A percentile compares a stretch with the other conserved stretches of the same genome.
Conservation (phyloP, 345 rosid genomes). For the Hirschfeldia incana region DNA sequence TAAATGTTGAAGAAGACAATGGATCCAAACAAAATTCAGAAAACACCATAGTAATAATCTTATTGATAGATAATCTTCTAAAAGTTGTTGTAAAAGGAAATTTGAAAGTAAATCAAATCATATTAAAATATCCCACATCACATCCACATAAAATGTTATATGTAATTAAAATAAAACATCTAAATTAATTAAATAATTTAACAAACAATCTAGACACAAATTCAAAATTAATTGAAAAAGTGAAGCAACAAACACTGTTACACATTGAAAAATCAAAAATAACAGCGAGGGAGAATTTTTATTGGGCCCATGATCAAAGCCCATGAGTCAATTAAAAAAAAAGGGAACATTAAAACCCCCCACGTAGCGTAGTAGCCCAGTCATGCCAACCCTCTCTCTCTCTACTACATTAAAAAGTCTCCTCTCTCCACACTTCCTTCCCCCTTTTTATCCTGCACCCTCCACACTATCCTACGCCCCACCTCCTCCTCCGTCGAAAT, state of each 20-base stretch:
- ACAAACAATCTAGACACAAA: too few species aligned
- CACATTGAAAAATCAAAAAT: background rate
- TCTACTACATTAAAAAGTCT: too few species aligned
- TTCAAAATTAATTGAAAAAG: background rate
- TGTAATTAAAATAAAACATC: too few species aligned
- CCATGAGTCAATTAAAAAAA: background rate
- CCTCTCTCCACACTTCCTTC: too few species aligned
- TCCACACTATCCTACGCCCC: slow-evolving; percentile 22
- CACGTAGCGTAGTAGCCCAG: slow-evolving; percentile 25
- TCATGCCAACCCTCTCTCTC: slow-evolving; percentile 27
- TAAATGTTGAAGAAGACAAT: background rate
- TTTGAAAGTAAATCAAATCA: background rate
- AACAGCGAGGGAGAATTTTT: background rate
- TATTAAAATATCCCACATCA: background rate
- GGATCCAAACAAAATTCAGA: background rate
- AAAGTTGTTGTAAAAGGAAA: background rate
- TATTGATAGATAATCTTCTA: background rate
- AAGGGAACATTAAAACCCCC: background rate
- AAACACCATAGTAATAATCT: background rate
- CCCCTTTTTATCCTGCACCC: background rate
- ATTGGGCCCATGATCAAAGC: slow-evolving; percentile 17
- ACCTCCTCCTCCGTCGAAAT: background rate
- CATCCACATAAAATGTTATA: background rate
- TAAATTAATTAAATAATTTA: too few species aligned
- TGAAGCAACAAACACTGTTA: background rate